Conservation (phyloP, 139 green algal species). For the Chlamydomonas eustigma region DNA sequence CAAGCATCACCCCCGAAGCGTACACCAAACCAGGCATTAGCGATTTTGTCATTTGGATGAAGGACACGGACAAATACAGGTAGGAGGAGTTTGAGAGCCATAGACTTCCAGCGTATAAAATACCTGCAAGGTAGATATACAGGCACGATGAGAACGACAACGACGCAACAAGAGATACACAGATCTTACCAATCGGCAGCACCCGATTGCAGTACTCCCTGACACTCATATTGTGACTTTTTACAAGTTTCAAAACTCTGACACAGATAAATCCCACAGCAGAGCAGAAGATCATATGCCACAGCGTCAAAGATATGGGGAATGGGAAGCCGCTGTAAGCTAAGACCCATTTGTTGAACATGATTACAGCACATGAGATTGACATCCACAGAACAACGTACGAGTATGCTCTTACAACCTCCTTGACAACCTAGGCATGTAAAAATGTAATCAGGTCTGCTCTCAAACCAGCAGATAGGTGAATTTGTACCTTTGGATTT, state of each 20-base stretch:
- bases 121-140: conserved; percentile 48
- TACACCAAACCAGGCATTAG: conserved; percentile 85
- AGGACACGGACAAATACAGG: conserved; percentile 92
- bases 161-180: not conserved
- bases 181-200: conserved; percentile 59
- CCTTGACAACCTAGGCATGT: conserved; percentile 30
- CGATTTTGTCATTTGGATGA: conserved; percentile 98
- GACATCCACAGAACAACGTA: conserved; percentile 81
- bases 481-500: not conserved
- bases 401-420: conserved; percentile 53
- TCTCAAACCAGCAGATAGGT: not conserved
- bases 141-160: not conserved
- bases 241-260: conserved; percentile 57
- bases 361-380: conserved; percentile 74
- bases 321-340: conserved; percentile 84
- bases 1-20: conserved; percentile 59
- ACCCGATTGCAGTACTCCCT: conserved; percentile 65
- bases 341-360: conserved; percentile 95
- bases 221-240: conserved; percentile 65
- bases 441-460: too few relatives aligned
- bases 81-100: conserved; percentile 97
- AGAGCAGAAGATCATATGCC: conserved; percentile 91
- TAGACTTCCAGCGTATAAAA: conserved; percentile 83
- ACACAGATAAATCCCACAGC: conserved; percentile 61
- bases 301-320: conserved; percentile 80